Base-by-base conservation (phyloP, 495 filamentous ascomycete species). In the Penicillium soppii region DNA sequence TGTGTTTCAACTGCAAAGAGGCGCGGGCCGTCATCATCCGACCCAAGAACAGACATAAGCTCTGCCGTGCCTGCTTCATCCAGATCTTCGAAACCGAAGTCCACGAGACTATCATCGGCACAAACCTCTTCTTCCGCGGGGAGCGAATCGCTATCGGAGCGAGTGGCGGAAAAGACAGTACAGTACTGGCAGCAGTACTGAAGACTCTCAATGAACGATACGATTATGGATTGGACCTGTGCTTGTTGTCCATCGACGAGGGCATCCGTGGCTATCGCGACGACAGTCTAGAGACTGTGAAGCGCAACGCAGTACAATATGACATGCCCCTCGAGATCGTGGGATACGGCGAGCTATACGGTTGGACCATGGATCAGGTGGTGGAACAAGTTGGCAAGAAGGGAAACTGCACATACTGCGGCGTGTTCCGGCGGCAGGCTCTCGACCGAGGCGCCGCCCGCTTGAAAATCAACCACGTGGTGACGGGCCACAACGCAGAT, bases 281-380 rank as follows among this genome's bases (percentile, higher is more conserved):
- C 67, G 92, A 97, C 72, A 91, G 87, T 7, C 78, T 98, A 0
- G 91, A 97, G 68, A 96, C 94, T 1, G 94, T 98, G 43, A 96
- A 96, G 79, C 75, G 92, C 55, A 97, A 98, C 62, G 87, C 92
- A 2, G 61, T 78, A 10, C 92, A 97, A 65, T 96, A 96, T 65
- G 81, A 85, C 10, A 92, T 98, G 88, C 82, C 88, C 2, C 75
- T 98, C 26, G 86, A 86, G 58, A 94, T 98, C 39, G 82, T 98
- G 21, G 89, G 92, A 36, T 98, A 98, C 66, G 85, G 83, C 30
- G 92, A 97, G 66, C 77, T 98, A 4, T 98, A 97, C 66, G 94
- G 95, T 2, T 98, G 94, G 94, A 97, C 92, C 8, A 98, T 98
- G 94, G 94, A 98, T 67, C 88, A 97, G 58, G 94, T 98, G 10